Conservation (phyloP, 2,329 filamentous ascomycete species). For the Orbilia ellipsospora region DNA sequence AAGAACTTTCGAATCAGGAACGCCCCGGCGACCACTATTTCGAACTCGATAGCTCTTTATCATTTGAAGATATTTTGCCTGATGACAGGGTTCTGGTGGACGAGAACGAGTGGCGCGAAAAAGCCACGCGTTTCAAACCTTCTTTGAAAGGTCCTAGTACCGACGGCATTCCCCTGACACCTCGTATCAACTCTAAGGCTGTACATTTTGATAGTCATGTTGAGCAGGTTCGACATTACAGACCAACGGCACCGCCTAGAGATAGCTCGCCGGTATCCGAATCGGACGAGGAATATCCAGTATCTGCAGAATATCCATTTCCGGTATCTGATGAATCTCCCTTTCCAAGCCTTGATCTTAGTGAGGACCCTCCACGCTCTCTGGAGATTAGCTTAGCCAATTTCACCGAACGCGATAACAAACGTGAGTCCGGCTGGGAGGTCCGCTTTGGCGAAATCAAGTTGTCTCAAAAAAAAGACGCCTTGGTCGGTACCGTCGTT, state of each 20-base stretch:
- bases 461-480: background rate
- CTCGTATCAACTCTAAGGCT: background rate
- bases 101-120: background rate
- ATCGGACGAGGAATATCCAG: background rate
- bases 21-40: conserved; percentile 14
- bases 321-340: background rate
- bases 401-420: conserved; percentile 2
- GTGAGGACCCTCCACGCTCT: background rate
- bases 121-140: conserved; percentile 8
- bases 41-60: conserved; percentile 22
- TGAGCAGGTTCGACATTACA: background rate
- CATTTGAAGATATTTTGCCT: conserved; percentile 18
- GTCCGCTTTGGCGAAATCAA: background rate
- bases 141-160: conserved; percentile 4
- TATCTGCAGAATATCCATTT: background rate
- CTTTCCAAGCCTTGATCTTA: no score
- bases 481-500: background rate
- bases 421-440: conserved; percentile 1
- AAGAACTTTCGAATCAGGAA: conserved; percentile 14
- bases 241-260: background rate
- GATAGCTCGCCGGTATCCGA: conserved; percentile 1
- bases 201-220: conserved; percentile 2
- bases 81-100: conserved; percentile 14
- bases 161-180: background rate
- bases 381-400: background rate